Percentiles rank a stretch among this genome's conserved stretches.
Evolutionary conservation across 1,284 basidiomycete genomes (phyloP).

Genomic region (Ceraceosorus bombacis): DNA sequence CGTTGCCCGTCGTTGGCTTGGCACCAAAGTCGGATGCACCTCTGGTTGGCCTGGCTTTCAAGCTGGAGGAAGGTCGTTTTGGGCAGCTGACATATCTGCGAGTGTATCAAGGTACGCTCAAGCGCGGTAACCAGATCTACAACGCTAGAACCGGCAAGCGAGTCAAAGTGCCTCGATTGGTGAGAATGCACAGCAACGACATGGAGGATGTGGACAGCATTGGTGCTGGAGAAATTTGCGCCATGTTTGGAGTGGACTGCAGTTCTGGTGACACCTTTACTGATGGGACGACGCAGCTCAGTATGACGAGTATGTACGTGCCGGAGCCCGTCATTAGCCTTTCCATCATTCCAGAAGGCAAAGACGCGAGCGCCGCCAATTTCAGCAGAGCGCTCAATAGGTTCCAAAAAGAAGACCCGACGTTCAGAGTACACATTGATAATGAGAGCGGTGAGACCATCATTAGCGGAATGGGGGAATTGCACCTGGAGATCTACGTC

Average conservation of each 20-base stretch:
- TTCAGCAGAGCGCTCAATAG: slow-evolving; percentile 94
- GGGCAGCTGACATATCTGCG: slow-evolving; percentile 98
- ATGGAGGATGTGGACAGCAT: slow-evolving; percentile 97
- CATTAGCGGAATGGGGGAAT: slow-evolving; percentile 98
- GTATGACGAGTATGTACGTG: slow-evolving; percentile 88
- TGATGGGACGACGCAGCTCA: slow-evolving; percentile 44
- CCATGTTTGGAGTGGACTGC: slow-evolving; percentile 98
- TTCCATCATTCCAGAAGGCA: slow-evolving; percentile 80
- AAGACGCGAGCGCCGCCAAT: slow-evolving; percentile 64
- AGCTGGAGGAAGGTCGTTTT: slow-evolving; percentile 93
- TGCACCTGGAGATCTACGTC: slow-evolving; percentile 98
- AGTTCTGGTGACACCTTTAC: slow-evolving; percentile 98
- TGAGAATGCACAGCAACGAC: slow-evolving; percentile 97
- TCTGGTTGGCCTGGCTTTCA: slow-evolving; percentile 91
- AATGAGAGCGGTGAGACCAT: slow-evolving; percentile 97
- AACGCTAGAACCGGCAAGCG: slow-evolving; percentile 94
- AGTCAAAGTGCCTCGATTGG: slow-evolving; percentile 94
- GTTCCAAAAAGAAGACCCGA: slow-evolving; percentile 98
- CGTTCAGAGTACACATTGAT: slow-evolving; percentile 95
- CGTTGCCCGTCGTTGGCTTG: slow-evolving; percentile 35
- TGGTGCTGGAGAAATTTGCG: slow-evolving; percentile 98
- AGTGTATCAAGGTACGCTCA: slow-evolving; percentile 92
- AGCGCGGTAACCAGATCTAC: slow-evolving; percentile 75
- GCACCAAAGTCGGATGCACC: slow-evolving; percentile 58
- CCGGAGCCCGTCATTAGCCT: slow-evolving; percentile 97